These are phyloP conservation scores for Aureoboletus auriporus DNA, from an alignment of 768 basidiomycete species.

Conservation along the genomic window DNA sequence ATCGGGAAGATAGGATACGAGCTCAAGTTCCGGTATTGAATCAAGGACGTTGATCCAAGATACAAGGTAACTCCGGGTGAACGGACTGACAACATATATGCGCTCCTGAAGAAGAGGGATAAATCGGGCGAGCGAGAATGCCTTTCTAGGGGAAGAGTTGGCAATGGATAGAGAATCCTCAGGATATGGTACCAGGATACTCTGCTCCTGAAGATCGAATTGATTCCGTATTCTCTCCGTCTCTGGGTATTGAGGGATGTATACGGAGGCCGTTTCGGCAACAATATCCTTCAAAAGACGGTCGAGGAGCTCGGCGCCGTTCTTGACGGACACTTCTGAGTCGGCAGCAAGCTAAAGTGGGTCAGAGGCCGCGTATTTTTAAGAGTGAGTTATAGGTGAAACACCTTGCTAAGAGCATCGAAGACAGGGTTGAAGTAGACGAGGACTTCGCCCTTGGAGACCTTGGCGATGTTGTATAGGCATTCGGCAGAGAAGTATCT, in stretches of 20 bases:
- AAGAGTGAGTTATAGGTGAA: not conserved
- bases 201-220: slow-evolving; percentile 39
- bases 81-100: slow-evolving; percentile 93
- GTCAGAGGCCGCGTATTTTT: slow-evolving; percentile 8
- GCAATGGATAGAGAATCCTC: slow-evolving; percentile 36
- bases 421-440: slow-evolving; percentile 99
- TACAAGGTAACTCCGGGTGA: slow-evolving; percentile 93
- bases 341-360: slow-evolving; percentile 83
- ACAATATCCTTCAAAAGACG: slow-evolving; percentile 98
- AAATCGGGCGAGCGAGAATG: slow-evolving; percentile 92
- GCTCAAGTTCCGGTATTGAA: slow-evolving; percentile 93
- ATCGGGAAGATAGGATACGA: slow-evolving; percentile 91
- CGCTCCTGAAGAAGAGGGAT: slow-evolving; percentile 91
- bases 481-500: slow-evolving; percentile 98
- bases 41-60: slow-evolving; percentile 96
- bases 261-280: slow-evolving; percentile 91
- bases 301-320: slow-evolving; percentile 95
- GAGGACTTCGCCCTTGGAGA: slow-evolving; percentile 94
- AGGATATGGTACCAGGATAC: slow-evolving; percentile 64
- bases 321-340: slow-evolving; percentile 94
- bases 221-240: slow-evolving; percentile 59
- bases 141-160: slow-evolving; percentile 50
- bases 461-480: slow-evolving; percentile 96
- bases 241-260: slow-evolving; percentile 84
- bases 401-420: slow-evolving; percentile 94